phyloP scores from a whole-genome alignment of 75 land plant species.

The Pinus albicaulis region DNA sequence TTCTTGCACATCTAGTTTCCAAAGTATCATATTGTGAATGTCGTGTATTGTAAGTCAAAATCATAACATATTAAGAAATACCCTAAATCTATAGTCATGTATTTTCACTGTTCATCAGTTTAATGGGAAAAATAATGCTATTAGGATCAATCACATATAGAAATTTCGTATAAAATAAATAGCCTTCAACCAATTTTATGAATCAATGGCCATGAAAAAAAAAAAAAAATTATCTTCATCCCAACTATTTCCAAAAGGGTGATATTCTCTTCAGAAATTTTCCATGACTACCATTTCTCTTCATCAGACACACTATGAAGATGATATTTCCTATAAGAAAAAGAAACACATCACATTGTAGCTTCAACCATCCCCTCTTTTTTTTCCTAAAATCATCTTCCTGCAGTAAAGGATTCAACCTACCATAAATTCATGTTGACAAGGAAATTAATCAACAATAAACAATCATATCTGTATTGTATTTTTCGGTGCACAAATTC shows the following conservation, averaged over 20 bases:
- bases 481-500: background rate
- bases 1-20: no score
- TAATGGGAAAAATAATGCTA: no score
- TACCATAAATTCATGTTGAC: background rate
- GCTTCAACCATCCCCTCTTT: constrained; percentile 79
- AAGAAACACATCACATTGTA: constrained; percentile 84
- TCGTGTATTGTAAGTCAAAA: no score
- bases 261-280: constrained; percentile 66
- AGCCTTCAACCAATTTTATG: no score
- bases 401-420: constrained; percentile 23
- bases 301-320: constrained; percentile 44
- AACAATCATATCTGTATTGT: background rate
- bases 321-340: constrained; percentile 57
- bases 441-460: background rate
- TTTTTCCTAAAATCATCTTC: constrained; percentile 26
- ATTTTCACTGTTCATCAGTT: no score
- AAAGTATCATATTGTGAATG: no score
- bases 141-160: no score
- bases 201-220: no score
- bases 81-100: no score
- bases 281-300: constrained; percentile 39
- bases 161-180: no score
- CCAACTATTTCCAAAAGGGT: constrained; percentile 70
- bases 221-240: constrained; percentile 73
- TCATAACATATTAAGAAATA: no score